These are phyloP conservation scores for Erodium moschatum DNA, from an alignment of 441 rosid genomes.

Conservation along the genomic window DNA sequence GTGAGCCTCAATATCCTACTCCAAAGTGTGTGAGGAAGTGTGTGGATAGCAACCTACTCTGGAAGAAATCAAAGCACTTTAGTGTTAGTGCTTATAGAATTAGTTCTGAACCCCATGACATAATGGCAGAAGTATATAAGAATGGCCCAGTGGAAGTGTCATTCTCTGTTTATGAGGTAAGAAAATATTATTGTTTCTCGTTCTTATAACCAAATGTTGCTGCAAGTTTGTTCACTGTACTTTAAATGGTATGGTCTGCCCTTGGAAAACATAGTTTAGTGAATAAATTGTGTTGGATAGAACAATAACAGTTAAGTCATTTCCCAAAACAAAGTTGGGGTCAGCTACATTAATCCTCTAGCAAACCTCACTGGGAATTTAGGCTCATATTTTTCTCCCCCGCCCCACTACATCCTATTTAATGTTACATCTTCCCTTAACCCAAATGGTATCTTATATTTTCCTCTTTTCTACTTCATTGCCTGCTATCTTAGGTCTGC, in stretches of 20 bases:
- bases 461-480: too few relatives aligned
- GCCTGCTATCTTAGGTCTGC: too few relatives aligned
- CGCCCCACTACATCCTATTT: too few relatives aligned
- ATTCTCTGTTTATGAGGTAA: slow-evolving; percentile 84
- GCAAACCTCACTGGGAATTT: background rate
- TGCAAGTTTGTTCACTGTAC: background rate
- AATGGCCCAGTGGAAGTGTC: slow-evolving; percentile 89
- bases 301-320: background rate
- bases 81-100: slow-evolving; percentile 65
- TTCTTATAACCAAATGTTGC: slow-evolving; percentile 8
- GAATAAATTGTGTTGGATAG: background rate
- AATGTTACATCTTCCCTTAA: too few relatives aligned
- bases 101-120: slow-evolving; percentile 44
- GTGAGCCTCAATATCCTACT: slow-evolving; percentile 82
- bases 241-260: too few relatives aligned
- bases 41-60: slow-evolving; percentile 53
- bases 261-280: too few relatives aligned
- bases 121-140: slow-evolving; percentile 79
- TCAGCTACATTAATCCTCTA: background rate
- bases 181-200: slow-evolving; percentile 8
- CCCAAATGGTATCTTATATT: too few relatives aligned
- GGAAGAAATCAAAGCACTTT: slow-evolving; percentile 69
- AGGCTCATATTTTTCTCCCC: too few relatives aligned
- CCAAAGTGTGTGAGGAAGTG: slow-evolving; percentile 76
- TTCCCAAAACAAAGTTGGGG: background rate